These are phyloP conservation scores for Phytophthora citricola DNA, from an alignment of 352 stramenopile genomes.

Conservation along the genomic window DNA sequence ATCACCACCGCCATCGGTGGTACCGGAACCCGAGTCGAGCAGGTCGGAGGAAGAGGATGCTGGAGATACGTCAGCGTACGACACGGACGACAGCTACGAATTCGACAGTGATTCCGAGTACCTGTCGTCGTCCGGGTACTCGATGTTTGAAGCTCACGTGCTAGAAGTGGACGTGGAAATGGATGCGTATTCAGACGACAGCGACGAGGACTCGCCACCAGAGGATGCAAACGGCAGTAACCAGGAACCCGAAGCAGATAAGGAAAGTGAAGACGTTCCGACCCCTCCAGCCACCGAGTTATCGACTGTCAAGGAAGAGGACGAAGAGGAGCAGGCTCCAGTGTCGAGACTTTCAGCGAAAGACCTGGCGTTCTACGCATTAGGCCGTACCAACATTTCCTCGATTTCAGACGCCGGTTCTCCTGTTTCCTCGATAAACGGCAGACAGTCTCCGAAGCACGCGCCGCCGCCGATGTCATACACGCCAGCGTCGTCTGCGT, in stretches of 20 bases:
- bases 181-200: conserved; percentile 15
- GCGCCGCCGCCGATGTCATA: conserved; percentile 35
- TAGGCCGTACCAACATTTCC: conserved; percentile 32
- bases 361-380: conserved; percentile 40
- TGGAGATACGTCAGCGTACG: conserved; percentile 25
- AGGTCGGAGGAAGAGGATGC: conserved; percentile 28
- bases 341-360: conserved; percentile 30
- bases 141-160: conserved; percentile 18
- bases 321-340: conserved; percentile 18
- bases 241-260: conserved; percentile 12
- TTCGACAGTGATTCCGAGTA: conserved; percentile 47
- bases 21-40: conserved; percentile 10
- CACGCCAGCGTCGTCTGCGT: conserved; percentile 36
- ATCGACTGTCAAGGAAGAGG: conserved; percentile 31
- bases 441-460: conserved; percentile 16
- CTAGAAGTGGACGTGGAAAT: conserved; percentile 16
- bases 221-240: conserved; percentile 8
- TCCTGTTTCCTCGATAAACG: conserved; percentile 26
- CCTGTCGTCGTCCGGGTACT: conserved; percentile 29
- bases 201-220: conserved; percentile 1
- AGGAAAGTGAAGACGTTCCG: conserved; percentile 11
- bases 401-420: conserved; percentile 36
- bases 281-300: conserved; percentile 27
- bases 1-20: conserved; percentile 17
- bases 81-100: conserved; percentile 43